Base-by-base conservation (phyloP, 2,329 filamentous ascomycete species). In the Aspergillus tanneri region DNA sequence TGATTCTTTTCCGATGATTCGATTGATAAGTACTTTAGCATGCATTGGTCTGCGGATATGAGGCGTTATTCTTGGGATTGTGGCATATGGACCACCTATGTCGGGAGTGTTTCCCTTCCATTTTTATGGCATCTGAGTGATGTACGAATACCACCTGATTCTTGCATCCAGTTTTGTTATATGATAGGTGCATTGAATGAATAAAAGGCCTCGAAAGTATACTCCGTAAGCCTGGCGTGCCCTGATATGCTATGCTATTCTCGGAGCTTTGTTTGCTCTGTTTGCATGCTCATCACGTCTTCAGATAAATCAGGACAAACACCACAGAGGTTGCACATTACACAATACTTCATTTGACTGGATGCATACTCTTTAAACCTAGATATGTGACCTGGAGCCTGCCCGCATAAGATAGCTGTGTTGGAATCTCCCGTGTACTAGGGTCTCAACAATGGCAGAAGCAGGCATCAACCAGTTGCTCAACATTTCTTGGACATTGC, bases 401-500 rank as follows among this genome's bases (percentile, higher is more conserved):
- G n/a, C n/a, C n/a, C n/a, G n/a, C n/a, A n/a, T n/a, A n/a, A n/a
- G n/a, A n/a, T n/a, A n/a, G n/a, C n/a, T n/a, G n/a, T n/a, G n/a
- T n/a, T n/a, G n/a, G n/a, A n/a, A n/a, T n/a, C n/a, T n/a, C n/a
- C n/a, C n/a, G n/a, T n/a, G n/a, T n/a, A n/a, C n/a, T n/a, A n/a
- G n/a, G n/a, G n/a, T n/a, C n/a, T n/a, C n/a, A n/a, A n/a, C n/a
- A n/a, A n/a, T n/a, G n/a, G n/a, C n/a, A n/a, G n/a, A n/a, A n/a
- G n/a, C 54, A 49, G 59, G 44, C 12, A 46, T 47, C 21, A 49
- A 73, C 46, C 73, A 76, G 9, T 67, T 81, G 30, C 77, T 78
- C 57, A 74, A 76, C 57, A 73, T 72, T n/a, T 79, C 77, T 22
- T 81, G 77, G 72, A 75, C 67, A n/a, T 63, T 77, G 42, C 76